Evolutionary conservation across 2,329 filamentous ascomycete species (phyloP).

Genomic region (Colletotrichum eremochloae): DNA sequence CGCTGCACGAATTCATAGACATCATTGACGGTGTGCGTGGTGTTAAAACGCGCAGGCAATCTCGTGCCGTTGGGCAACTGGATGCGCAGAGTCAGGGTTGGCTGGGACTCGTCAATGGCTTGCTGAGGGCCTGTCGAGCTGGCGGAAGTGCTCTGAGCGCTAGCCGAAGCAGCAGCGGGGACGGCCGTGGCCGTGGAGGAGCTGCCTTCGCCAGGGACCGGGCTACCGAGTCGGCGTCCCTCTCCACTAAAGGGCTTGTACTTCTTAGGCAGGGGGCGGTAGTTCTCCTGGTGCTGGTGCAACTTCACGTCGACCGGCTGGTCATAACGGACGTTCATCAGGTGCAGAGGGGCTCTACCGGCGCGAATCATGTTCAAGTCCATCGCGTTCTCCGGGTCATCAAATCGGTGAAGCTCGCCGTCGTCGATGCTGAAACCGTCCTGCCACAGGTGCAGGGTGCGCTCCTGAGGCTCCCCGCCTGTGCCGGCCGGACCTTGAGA

Average conservation of each 20-base stretch:
- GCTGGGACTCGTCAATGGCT: conserved; percentile 73
- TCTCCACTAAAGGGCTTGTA: conserved; percentile 82
- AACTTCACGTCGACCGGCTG: conserved; percentile 86
- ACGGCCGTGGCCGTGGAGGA: conserved; percentile 31
- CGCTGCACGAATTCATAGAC: conserved; percentile 80
- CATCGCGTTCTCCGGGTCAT: conserved; percentile 80
- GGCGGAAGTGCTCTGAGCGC: conserved; percentile 48
- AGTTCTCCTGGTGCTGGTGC: conserved; percentile 81
- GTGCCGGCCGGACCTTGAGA: conserved; percentile 49
- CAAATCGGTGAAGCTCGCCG: conserved; percentile 81
- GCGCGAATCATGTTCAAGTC: conserved; percentile 82
- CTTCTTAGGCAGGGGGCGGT: conserved; percentile 78
- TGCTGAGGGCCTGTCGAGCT: conserved; percentile 48
- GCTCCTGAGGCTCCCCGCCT: conserved; percentile 68
- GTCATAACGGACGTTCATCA: conserved; percentile 81
- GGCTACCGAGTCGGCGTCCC: conserved; percentile 82
- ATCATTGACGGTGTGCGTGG: conserved; percentile 81
- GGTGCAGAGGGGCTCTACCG: conserved; percentile 80
- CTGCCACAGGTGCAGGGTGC: conserved; percentile 83
- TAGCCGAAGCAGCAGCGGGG: conserved; percentile 45
- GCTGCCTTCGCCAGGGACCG: conserved; percentile 72
- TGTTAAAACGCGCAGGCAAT: conserved; percentile 85
- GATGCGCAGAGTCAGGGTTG: conserved; percentile 79
- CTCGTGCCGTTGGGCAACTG: conserved; percentile 83
- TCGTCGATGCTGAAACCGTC: conserved; percentile 90